These are phyloP conservation scores for Kwoniella shandongensis DNA, from an alignment of 768 basidiomycete genomes.

Conservation along the genomic window DNA sequence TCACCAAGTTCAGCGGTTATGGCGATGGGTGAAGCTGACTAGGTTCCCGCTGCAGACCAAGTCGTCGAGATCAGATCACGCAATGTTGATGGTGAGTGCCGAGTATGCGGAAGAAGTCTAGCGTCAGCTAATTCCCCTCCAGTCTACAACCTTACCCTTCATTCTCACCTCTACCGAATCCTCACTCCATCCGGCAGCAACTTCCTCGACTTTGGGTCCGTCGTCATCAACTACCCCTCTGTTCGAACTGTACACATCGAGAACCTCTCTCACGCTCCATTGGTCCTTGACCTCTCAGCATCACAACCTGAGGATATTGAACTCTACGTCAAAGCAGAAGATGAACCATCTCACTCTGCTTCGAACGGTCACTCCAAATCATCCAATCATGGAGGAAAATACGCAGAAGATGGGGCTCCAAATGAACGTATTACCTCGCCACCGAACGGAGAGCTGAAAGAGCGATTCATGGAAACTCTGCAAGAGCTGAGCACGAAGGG, in stretches of 20 bases:
- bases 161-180: constrained; percentile 51
- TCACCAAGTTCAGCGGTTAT: background rate
- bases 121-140: background rate
- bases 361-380: background rate
- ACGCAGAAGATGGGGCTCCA: constrained; percentile 19
- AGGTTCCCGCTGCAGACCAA: constrained; percentile 23
- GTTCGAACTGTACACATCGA: constrained; percentile 45
- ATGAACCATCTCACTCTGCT: constrained; percentile 13
- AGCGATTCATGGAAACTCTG: constrained; percentile 51
- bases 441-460: constrained; percentile 43
- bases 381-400: constrained; percentile 3
- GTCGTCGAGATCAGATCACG: constrained; percentile 42
- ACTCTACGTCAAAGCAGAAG: constrained; percentile 44
- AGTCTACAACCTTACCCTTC: constrained; percentile 49
- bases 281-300: constrained; percentile 40
- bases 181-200: constrained; percentile 51
- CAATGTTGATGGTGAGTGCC: constrained; percentile 43
- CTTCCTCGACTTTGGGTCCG: constrained; percentile 51
- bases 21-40: constrained; percentile 2
- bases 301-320: constrained; percentile 51
- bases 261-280: constrained; percentile 36
- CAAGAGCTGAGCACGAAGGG: constrained; percentile 24
- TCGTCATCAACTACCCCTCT: constrained; percentile 45
- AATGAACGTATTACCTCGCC: constrained; percentile 29
- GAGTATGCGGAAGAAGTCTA: background rate